Percentiles rank a stretch among this genome's conserved stretches.
phyloP scores from a whole-genome alignment of 345 rosid species.

The Citropsis articulata region DNA sequence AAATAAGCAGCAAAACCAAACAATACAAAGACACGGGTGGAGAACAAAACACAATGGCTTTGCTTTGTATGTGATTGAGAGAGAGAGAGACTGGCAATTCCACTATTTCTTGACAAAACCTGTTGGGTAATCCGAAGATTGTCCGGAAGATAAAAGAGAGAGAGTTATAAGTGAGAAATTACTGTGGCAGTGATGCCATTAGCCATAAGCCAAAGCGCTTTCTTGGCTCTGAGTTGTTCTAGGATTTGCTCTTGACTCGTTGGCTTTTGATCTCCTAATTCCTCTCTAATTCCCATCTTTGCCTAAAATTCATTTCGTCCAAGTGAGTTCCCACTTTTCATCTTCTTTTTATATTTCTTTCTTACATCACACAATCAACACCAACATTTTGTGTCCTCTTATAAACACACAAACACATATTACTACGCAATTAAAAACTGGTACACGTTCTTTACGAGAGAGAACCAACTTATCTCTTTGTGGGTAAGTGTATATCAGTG shows the following conservation, averaged over 20 bases:
- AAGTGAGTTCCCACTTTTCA: slow-evolving; percentile 9
- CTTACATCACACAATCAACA: too few species aligned
- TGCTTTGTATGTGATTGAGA: background rate
- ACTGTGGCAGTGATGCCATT: background rate
- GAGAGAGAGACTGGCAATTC: background rate
- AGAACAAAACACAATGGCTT: background rate
- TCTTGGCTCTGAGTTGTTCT: slow-evolving; percentile 45
- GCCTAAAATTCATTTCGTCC: slow-evolving; percentile 33
- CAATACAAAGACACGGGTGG: too few species aligned
- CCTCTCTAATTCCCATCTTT: slow-evolving; percentile 21
- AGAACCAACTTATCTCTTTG: background rate
- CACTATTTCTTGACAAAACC: background rate
- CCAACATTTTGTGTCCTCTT: background rate
- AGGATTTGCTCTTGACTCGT: slow-evolving; percentile 42
- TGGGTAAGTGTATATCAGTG: background rate
- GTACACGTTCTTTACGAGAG: background rate
- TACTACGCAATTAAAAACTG: background rate
- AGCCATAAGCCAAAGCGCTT: slow-evolving; percentile 1
- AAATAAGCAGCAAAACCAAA: too few species aligned
- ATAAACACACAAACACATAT: too few species aligned
- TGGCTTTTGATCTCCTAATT: slow-evolving; percentile 18
- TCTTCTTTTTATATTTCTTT: background rate
- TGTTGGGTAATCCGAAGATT: background rate
- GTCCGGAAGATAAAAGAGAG: background rate
- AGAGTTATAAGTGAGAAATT: background rate